Percentiles rank a stretch among this genome's conserved stretches.
Conservation (phyloP, 2,329 filamentous ascomycete species). For the Fusarium pseudoanthophilum region DNA sequence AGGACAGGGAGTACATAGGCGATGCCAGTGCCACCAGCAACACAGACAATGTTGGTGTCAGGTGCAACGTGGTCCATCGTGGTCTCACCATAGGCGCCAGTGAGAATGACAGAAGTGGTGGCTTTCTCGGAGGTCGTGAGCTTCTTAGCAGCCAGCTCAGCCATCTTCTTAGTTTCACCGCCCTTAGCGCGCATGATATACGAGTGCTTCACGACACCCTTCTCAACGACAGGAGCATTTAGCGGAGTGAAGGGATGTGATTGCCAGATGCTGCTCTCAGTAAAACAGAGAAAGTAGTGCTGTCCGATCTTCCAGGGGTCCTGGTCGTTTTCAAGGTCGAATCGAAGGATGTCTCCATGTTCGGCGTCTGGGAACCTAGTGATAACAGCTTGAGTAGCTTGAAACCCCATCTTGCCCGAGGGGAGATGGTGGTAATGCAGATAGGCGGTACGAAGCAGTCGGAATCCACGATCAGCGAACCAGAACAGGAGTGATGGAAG, state of each 20-base stretch:
- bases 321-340: slow-evolving; percentile 73
- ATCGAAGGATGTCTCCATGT: slow-evolving; percentile 70
- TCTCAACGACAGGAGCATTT: slow-evolving; percentile 58
- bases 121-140: slow-evolving; percentile 43
- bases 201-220: slow-evolving; percentile 59
- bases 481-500: slow-evolving; percentile 73
- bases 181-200: slow-evolving; percentile 68
- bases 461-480: slow-evolving; percentile 69
- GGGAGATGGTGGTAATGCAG: slow-evolving; percentile 68
- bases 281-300: slow-evolving; percentile 78
- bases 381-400: slow-evolving; percentile 58
- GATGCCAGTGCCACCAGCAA: slow-evolving; percentile 55
- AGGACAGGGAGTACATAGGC: slow-evolving; percentile 54
- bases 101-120: slow-evolving; percentile 67
- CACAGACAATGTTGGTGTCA: slow-evolving; percentile 54
- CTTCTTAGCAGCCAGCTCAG: slow-evolving; percentile 56
- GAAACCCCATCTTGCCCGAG: slow-evolving; percentile 61
- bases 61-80: slow-evolving; percentile 55
- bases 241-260: slow-evolving; percentile 77
- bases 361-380: slow-evolving; percentile 63
- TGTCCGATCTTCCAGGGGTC: slow-evolving; percentile 73
- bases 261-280: slow-evolving; percentile 75
- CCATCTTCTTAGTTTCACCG: slow-evolving; percentile 69
- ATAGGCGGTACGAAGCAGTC: slow-evolving; percentile 66
- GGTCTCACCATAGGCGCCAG: slow-evolving; percentile 70